Base-by-base conservation (phyloP, 2,329 filamentous ascomycete genomes). In the Exophiala alcalophila region DNA sequence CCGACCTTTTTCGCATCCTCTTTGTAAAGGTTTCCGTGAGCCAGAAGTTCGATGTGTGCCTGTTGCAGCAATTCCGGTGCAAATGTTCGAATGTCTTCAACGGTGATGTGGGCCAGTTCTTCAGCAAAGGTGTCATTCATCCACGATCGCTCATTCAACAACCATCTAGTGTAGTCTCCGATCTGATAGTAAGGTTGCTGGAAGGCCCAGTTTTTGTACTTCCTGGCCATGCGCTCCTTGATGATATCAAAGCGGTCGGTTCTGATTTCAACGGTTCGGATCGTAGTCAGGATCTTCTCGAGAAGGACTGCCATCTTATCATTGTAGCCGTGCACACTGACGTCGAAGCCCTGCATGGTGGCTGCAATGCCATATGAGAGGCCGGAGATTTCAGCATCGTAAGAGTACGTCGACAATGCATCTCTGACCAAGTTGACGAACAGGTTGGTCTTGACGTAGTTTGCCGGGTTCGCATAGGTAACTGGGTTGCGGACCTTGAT, bases 381-480 rank as follows among this genome's bases (percentile, higher is more conserved):
- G 0, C 92, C 92, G 5, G 92, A 88, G 46, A 98, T 77, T 59
- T 97, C 90, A 0, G 92, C 92, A 64, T 96, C 91, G 59, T 98
- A 98, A 0, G 90, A 86, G 63, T 95, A 97, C 62, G 96, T 90
- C 40, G 86, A 86, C 18, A 98, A 67, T 1, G 86, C 86, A 65
- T 98, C 92, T 40, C 85, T 78, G 11, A 98, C 87, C 12, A 97
- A 72, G 54, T 92, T 86, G 2, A 85, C 84, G 61, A 87, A 96
- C 4, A 98, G 66, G 44, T 80, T 81, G 2, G 84, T 78, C 60
- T 92, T 88, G 47, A 94, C 81, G 21, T 79, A 74, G 49, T 85
- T 90, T 43, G 84, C 81, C 1, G 89, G 85, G 4, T 86, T 89
- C 1, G 86, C 77, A 61, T 81, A 82, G n/a, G 86, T 81, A 31